phyloP scores from a whole-genome alignment of 495 filamentous ascomycete species.

The Emericellopsis terricola region DNA sequence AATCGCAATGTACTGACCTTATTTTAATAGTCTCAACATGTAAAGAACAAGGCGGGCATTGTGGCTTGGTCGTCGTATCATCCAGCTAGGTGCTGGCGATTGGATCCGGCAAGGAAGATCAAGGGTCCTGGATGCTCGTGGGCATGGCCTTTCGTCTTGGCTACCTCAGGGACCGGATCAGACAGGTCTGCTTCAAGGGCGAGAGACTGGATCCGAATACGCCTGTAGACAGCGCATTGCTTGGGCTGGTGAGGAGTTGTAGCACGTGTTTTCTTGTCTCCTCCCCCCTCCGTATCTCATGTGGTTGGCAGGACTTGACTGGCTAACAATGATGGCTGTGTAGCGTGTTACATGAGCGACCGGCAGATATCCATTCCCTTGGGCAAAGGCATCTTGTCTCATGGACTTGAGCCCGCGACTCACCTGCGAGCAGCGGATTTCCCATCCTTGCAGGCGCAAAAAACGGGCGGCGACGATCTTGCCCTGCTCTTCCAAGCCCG shows the following conservation, averaged over 20 bases:
- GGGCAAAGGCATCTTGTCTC: conserved; percentile 46
- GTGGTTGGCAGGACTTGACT: background rate
- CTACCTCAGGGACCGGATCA: conserved; percentile 42
- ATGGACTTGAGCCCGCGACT: conserved; percentile 44
- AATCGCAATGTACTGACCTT: no score
- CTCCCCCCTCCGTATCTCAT: conserved; percentile 5
- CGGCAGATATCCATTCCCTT: conserved; percentile 44
- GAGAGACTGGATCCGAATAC: conserved; percentile 26
- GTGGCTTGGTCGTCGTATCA: no score
- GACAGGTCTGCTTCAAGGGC: conserved; percentile 32
- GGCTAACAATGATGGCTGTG: background rate
- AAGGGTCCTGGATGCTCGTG: conserved; percentile 52
- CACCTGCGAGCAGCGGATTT: conserved; percentile 42
- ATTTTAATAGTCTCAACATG: no score
- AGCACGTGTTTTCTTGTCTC: no score
- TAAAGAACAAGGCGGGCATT: no score
- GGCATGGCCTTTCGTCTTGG: conserved; percentile 44
- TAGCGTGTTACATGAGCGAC: conserved; percentile 41
- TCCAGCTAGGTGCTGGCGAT: no score
- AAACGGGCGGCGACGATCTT: conserved; percentile 38
- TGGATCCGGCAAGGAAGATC: conserved; percentile 45
- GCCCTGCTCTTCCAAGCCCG: conserved; percentile 44
- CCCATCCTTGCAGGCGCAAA: conserved; percentile 34
- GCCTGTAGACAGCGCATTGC: conserved; percentile 36
- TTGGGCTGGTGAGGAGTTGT: conserved; percentile 38